Evolutionary conservation across 192 early-diverging fungal genomes (phyloP).

Genomic region (Jimgerdemannia flammicorona): DNA sequence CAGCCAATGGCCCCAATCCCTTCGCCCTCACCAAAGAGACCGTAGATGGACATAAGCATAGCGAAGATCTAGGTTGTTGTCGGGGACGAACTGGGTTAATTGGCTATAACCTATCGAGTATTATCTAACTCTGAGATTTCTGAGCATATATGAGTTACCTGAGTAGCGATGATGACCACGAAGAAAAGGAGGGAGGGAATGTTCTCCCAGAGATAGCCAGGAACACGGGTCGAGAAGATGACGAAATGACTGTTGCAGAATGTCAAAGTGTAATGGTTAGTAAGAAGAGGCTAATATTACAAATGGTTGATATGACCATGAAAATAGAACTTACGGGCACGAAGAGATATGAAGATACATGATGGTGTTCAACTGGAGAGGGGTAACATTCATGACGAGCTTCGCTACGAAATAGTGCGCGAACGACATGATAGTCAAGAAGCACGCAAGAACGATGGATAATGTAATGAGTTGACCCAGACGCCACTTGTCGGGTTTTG

Average conservation of each 20-base stretch:
- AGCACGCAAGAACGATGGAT: constrained; percentile 70
- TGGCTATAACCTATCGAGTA: no score
- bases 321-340: constrained; percentile 36
- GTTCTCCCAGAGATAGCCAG: constrained; percentile 86
- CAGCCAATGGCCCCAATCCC: constrained; percentile 62
- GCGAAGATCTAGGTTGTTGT: constrained; percentile 56
- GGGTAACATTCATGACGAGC: constrained; percentile 53
- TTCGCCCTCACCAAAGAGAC: constrained; percentile 56
- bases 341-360: constrained; percentile 95
- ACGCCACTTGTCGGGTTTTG: constrained; percentile 90
- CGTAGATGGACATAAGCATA: constrained; percentile 74
- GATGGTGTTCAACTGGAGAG: constrained; percentile 77
- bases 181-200: constrained; percentile 78
- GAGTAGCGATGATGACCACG: constrained; percentile 79
- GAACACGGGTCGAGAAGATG: constrained; percentile 89
- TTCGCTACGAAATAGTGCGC: constrained; percentile 74
- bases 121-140: not conserved
- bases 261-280: not conserved
- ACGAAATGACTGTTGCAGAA: constrained; percentile 69
- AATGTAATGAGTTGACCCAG: constrained; percentile 88
- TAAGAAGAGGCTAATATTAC: not conserved
- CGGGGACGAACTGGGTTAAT: not conserved
- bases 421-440: constrained; percentile 76
- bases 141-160: constrained; percentile 22
- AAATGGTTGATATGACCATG: not conserved